Percentiles rank a stretch among this genome's conserved stretches.
Evolutionary conservation across 1,284 basidiomycete genomes (phyloP).

Genomic region (Leccinum subfulvum): DNA sequence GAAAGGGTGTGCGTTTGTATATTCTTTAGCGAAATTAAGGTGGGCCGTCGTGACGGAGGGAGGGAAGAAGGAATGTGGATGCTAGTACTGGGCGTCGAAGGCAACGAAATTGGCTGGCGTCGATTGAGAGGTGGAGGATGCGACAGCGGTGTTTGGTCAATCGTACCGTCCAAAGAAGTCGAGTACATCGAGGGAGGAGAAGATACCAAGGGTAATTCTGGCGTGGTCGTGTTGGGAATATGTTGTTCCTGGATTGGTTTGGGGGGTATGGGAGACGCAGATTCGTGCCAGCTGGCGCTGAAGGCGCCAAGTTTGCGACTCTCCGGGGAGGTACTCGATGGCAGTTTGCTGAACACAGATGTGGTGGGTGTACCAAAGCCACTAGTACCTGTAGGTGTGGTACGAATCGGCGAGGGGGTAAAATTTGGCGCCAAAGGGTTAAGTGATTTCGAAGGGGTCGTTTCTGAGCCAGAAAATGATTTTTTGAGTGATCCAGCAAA

Average conservation of each 20-base stretch:
- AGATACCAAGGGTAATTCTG: constrained; percentile 14
- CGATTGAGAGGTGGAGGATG: constrained; percentile 31
- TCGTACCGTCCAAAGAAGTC: constrained; percentile 7
- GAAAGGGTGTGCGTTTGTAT: constrained; percentile 35
- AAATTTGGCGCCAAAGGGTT: constrained; percentile 33
- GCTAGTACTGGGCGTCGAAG: constrained; percentile 31
- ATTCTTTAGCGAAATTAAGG: constrained; percentile 31
- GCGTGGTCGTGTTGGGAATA: neutral
- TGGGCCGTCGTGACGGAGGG: constrained; percentile 20
- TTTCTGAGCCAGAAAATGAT: constrained; percentile 8
- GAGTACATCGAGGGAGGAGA: constrained; percentile 18
- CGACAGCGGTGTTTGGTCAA: constrained; percentile 15
- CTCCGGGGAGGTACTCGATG: neutral
- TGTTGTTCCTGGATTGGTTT: constrained; percentile 3
- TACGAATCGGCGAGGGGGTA: constrained; percentile 11
- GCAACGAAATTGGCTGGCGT: constrained; percentile 31
- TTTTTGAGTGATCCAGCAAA: constrained; percentile 1
- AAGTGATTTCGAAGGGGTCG: constrained; percentile 16
- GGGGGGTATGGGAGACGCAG: neutral
- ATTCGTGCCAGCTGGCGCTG: neutral
- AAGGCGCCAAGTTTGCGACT: neutral
- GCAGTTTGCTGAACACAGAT: neutral
- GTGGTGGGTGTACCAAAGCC: neutral
- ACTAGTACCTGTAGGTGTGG: neutral
- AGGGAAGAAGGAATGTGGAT: constrained; percentile 16